These are phyloP conservation scores for Paraphoma chrysanthemicola DNA, from an alignment of 2,329 filamentous ascomycete genomes.

Conservation along the genomic window DNA sequence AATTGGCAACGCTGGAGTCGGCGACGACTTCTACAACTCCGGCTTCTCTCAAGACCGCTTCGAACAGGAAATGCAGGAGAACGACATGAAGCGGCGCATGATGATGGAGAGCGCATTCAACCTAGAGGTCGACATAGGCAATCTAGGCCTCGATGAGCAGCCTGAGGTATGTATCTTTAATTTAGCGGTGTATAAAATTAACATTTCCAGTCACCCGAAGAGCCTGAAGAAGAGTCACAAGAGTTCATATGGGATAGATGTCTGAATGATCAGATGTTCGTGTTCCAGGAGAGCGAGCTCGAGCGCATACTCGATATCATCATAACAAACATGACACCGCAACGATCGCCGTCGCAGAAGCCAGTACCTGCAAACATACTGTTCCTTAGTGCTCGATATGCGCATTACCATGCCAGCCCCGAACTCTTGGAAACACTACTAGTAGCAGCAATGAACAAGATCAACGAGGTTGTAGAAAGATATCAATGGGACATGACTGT, in stretches of 20 bases:
- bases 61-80: conserved; percentile 96
- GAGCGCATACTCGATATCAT: conserved; percentile 92
- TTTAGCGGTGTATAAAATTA: conserved; percentile 21
- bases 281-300: conserved; percentile 94
- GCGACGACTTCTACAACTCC: conserved; percentile 91
- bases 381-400: conserved; percentile 93
- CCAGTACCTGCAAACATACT: conserved; percentile 97
- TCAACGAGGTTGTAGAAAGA: conserved; percentile 93
- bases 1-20: conserved; percentile 79
- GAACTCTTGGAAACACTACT: conserved; percentile 84
- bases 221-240: conserved; percentile 87
- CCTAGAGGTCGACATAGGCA: conserved; percentile 93
- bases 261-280: conserved; percentile 98
- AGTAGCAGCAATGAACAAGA: conserved; percentile 88
- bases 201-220: conserved; percentile 60
- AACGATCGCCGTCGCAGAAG: conserved; percentile 94
- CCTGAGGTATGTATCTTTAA: conserved; percentile 71
- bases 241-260: conserved; percentile 97
- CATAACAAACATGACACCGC: conserved; percentile 97
- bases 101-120: conserved; percentile 99
- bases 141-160: conserved; percentile 93
- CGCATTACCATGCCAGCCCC: conserved; percentile 90
- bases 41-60: conserved; percentile 93
- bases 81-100: conserved; percentile 93
- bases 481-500: conserved; percentile 99